Evolutionary conservation across 176 grass and related monocot species (phyloP), one percentile per base, ranked within the genome.

Genomic region (Ampelocalamus luodianensis): DNA sequence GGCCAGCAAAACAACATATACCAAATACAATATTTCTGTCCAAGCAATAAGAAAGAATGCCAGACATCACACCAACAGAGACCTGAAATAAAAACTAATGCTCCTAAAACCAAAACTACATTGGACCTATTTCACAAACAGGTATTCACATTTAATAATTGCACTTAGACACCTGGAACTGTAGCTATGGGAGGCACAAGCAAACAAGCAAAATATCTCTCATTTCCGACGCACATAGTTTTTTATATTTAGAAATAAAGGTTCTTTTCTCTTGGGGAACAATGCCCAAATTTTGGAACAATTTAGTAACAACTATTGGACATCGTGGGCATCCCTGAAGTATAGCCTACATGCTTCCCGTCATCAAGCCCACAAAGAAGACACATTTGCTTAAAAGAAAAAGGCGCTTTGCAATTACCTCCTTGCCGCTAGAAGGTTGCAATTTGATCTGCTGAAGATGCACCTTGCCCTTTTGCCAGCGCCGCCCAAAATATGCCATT

Each of bases 401-500:
- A 69, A 87, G 12, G 79, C 44, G 44, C 0, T 53, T 76, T 8
- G 18, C 20, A 71, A 72, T 77, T 91, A 97, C 95, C 95, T 93
- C 89, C 63, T 91, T 79, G 63, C 36, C 83, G 76, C 83, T 51
- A 53, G 65, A 78, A 74, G 92, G 68, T 22, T 77, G 81, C 66
- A 81, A 50, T 76, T 93, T 91, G 29, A 76, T 29, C 17, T 68
- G 72, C 43, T 90, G 82, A 79, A 86, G 80, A 46, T 91, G 92
- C 26, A 84, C 45, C 36, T 79, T 95, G 17, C 85, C 83, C 72
- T 78, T 85, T 17, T 97, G 79, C 89, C 83, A 91, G 56, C 87
- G 87, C n/a, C 63, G 84, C 15, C 91, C 88, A 6, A 97, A 82
- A 89, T 90, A 89, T 24, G 83, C 89, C 34, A 97, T 78, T 27